Evolutionary conservation across 306 rosid species (phyloP), one percentile per base, ranked within the genome.

Genomic region (Vigna radiata): DNA sequence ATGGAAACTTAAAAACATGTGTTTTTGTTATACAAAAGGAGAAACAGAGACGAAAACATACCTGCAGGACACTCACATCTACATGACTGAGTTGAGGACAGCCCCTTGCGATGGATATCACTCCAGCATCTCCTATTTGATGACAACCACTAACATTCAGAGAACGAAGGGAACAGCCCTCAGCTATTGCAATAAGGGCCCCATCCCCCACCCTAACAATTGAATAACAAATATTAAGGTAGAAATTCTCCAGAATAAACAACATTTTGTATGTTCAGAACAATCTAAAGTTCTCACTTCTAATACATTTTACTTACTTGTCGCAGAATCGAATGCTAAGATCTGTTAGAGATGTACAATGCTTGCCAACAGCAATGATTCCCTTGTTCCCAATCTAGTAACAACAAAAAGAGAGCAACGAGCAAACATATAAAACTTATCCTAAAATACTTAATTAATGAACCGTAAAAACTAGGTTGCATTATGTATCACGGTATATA

Each of bases 81-180:
- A 93, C 79, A 82, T 61, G 84, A 79, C 74, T 61, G 73, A 93
- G 88, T 84, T 85, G 77, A 52, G 94, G 89, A 61, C 91, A 93
- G 33, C 94, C 92, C 84, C 92, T 90, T 82, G 97, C 96, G 60
- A 93, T 89, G 86, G 97, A 94, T 68, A 78, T 77, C 46, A 93
- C 81, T 70, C 97, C 97, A 75, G 86, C 91, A 85, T 93, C 92
- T 25, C 96, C 97, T 33, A 93, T 86, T 70, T 81, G 92, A 73
- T 89, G 90, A 84, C 97, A 93, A 75, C 96, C 97, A 63, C 97
- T 90, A 75, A 93, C 94, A 79, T 93, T 93, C 60, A 93, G 84
- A 81, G 81, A 70, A n/a, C 82, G 87, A 61, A 93, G 90, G 60
- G 88, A 85, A 88, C 90, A 83, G 16, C 96, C 89, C 59, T 77